Conservation (phyloP, 75 land plant genomes). For the Cunninghamia lanceolata region DNA sequence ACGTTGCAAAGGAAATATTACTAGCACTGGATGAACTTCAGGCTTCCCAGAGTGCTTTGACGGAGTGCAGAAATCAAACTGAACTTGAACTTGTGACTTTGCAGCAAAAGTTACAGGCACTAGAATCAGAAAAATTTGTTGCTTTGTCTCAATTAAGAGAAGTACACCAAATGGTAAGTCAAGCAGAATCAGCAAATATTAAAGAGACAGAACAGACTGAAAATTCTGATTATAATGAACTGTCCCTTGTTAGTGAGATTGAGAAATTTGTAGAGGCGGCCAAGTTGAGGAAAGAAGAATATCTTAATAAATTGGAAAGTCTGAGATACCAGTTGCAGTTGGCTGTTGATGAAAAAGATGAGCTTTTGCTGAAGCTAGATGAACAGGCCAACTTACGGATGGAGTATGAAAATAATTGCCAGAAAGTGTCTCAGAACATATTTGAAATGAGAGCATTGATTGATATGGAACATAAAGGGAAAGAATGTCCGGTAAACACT, state of each 20-base stretch:
- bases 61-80: constrained; percentile 3
- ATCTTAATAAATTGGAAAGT: constrained; percentile 23
- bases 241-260: not conserved
- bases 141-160: constrained; percentile 3
- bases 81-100: constrained; percentile 1
- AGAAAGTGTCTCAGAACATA: constrained; percentile 19
- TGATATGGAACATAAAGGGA: constrained; percentile 9
- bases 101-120: constrained; percentile 12
- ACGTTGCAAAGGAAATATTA: not conserved
- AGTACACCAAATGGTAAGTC: not conserved
- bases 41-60: constrained; percentile 6
- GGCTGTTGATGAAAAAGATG: constrained; percentile 25
- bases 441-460: constrained; percentile 23
- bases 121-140: constrained; percentile 6
- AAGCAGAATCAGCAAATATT: not conserved
- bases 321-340: constrained; percentile 37
- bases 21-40: not conserved
- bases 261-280: constrained; percentile 2
- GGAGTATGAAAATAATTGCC: constrained; percentile 11
- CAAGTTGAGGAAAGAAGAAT: not conserved
- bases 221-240: not conserved
- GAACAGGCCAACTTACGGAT: constrained; percentile 29
- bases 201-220: constrained; percentile 12
- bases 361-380: constrained; percentile 24
- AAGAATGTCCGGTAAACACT: constrained; percentile 15